Percentiles rank a stretch among this genome's conserved stretches.
Conservation (phyloP, 140 eudicot species). For the Erigeron philadelphicus region DNA sequence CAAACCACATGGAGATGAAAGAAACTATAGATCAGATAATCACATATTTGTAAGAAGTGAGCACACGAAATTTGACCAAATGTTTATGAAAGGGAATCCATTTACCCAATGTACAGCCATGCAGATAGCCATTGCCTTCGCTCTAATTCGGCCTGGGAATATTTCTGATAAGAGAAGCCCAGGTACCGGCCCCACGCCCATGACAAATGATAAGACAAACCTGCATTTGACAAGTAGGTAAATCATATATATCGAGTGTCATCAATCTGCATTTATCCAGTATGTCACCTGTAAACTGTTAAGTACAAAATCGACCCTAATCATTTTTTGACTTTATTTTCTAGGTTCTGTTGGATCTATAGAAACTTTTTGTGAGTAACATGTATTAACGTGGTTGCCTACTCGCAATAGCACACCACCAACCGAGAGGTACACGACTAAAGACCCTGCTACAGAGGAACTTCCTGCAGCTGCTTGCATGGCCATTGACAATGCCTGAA, state of each 20-base stretch:
- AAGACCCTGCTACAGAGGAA: slow-evolving; percentile 37
- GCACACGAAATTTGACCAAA: neutral
- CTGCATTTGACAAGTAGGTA: slow-evolving; percentile 32
- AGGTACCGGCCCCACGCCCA: slow-evolving; percentile 93
- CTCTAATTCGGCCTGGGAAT: slow-evolving; percentile 71
- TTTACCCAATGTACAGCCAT: slow-evolving; percentile 95
- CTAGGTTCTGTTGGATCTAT: neutral
- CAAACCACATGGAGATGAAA: neutral
- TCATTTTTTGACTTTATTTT: neutral
- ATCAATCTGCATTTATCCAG: slow-evolving; percentile 1
- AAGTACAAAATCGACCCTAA: neutral
- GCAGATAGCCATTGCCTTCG: slow-evolving; percentile 88
- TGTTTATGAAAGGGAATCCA: neutral
- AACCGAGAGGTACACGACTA: slow-evolving; percentile 63
- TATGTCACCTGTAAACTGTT: neutral
- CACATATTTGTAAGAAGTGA: neutral
- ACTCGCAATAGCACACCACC: slow-evolving; percentile 86
- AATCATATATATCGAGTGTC: neutral
- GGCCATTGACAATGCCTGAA: slow-evolving; percentile 68
- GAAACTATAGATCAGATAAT: neutral
- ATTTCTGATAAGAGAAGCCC: slow-evolving; percentile 82
- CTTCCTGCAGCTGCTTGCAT: slow-evolving; percentile 67
- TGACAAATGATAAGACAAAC: slow-evolving; percentile 65
- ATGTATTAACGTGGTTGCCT: slow-evolving; percentile 22
- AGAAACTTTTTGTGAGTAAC: neutral